Conservation (phyloP, 2,329 filamentous ascomycete species). For the Rachicladosporium sp. region DNA sequence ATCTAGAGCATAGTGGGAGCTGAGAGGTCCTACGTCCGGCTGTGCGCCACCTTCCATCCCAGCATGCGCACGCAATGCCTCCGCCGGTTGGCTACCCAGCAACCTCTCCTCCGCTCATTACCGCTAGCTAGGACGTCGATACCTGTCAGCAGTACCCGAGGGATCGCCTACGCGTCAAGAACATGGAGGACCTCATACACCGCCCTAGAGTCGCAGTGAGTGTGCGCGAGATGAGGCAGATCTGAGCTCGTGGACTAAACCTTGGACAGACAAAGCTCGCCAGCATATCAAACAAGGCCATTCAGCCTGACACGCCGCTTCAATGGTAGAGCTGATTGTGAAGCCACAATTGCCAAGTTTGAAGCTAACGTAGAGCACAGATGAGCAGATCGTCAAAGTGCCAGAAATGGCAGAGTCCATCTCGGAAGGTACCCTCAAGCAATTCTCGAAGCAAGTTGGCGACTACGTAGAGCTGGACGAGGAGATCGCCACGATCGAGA, state of each 20-base stretch:
- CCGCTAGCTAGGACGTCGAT: slow-evolving; percentile 17
- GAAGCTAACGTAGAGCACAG: slow-evolving; percentile 24
- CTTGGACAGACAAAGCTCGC: slow-evolving; percentile 16
- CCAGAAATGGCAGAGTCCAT: slow-evolving; percentile 98
- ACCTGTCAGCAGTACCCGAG: slow-evolving; percentile 14
- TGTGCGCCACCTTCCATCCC: slow-evolving; percentile 16
- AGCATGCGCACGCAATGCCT: slow-evolving; percentile 29
- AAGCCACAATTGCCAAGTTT: neutral
- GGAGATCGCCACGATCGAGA: slow-evolving; percentile 97
- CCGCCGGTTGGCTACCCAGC: slow-evolving; percentile 21
- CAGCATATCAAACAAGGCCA: slow-evolving; percentile 17
- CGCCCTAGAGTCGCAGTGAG: slow-evolving; percentile 6
- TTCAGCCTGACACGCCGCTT: slow-evolving; percentile 22
- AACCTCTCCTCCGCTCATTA: slow-evolving; percentile 13
- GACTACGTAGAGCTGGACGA: slow-evolving; percentile 93
- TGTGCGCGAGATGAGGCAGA: neutral
- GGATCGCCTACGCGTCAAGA: slow-evolving; percentile 12
- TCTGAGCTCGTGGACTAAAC: slow-evolving; percentile 9
- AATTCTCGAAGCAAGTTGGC: slow-evolving; percentile 85
- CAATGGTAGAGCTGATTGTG: slow-evolving; percentile 18
- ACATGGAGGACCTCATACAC: slow-evolving; percentile 9
- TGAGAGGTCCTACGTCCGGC: slow-evolving; percentile 8
- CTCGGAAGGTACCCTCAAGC: slow-evolving; percentile 90
- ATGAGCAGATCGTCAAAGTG: slow-evolving; percentile 81
- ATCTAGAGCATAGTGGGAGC: neutral